Evolutionary conservation across 768 basidiomycete genomes (phyloP), one percentile per base, ranked within the genome.

Genomic region (Pleurotus sapidus): DNA sequence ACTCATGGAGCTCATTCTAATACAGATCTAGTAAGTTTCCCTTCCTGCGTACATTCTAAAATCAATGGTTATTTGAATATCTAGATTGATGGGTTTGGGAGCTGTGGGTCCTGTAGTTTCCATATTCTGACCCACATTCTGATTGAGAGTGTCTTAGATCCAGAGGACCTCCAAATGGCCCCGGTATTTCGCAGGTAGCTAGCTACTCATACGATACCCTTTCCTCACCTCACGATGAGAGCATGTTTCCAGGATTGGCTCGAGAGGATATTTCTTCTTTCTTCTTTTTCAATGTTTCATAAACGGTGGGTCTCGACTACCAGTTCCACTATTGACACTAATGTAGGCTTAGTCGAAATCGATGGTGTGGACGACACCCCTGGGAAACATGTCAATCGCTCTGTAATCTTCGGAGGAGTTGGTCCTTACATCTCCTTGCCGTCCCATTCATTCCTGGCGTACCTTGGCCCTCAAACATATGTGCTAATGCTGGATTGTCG

Each of bases 271-370:
- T 72, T 95, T 95, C 70, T 95, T 87, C 77, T 99, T 87, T 74
- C 77, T 96, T 18, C 77, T 99, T 1, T 98, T 99, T 77, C 96
- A 99, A 63, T 92, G 91, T 63, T 95, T 95, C 69, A 84, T 90
- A 63, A 87, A 89, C 60, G 83, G 91, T 90, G 63, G 54, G 81
- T 51, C 60, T 42, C 54, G 18, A 23, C 17, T 39, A 9, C 55
- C 54, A 51, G 14, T 12, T 50, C 17, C 37, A 30, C n/a, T 49
- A 57, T 18, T 17, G 49, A 30, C 30, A 46, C 57, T 40, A 24
- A 9, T 37, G 24, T 20, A 14, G 39, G 27, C 14, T 40, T 61
- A 87, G 91, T 86, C 58, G 84, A 82, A 1, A 55, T 90, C 17
- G 96, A 98, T 66, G 94, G 94, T 3, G 69, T 82, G 12, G 77